These are phyloP conservation scores for Puccinia horiana DNA, from an alignment of 1,284 basidiomycete species.

Conservation along the genomic window DNA sequence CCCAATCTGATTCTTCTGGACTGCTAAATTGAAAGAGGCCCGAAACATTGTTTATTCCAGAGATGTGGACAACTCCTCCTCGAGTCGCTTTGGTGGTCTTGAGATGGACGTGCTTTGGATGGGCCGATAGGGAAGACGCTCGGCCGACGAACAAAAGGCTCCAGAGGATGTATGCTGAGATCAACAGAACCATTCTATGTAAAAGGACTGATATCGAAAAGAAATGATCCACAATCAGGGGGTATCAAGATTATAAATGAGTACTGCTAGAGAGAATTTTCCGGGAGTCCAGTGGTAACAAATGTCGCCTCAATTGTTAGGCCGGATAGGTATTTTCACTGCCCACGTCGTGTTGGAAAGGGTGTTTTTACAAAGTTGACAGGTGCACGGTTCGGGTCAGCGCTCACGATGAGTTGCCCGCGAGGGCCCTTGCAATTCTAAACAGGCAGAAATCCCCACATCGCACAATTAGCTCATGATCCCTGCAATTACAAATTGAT, in stretches of 20 bases:
- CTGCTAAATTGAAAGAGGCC: constrained; percentile 17
- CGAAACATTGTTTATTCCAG: neutral
- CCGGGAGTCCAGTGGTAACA: no score
- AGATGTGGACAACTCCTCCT: neutral
- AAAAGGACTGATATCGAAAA: neutral
- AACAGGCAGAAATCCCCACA: no score
- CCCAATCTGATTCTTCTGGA: neutral
- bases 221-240: neutral
- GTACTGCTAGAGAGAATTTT: neutral
- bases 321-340: no score
- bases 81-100: neutral
- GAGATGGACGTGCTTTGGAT: neutral
- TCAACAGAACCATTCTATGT: neutral
- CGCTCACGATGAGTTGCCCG: no score
- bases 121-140: neutral
- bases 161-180: neutral
- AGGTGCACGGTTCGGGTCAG: no score
- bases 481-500: no score
- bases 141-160: neutral
- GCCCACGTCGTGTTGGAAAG: no score
- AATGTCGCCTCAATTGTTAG: no score
- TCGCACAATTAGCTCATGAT: no score
- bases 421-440: no score
- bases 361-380: no score
- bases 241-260: neutral